Percentiles rank a stretch among this genome's conserved stretches.
Conservation (phyloP, 73 alveolate species). For the Paramecium octaurelia region DNA sequence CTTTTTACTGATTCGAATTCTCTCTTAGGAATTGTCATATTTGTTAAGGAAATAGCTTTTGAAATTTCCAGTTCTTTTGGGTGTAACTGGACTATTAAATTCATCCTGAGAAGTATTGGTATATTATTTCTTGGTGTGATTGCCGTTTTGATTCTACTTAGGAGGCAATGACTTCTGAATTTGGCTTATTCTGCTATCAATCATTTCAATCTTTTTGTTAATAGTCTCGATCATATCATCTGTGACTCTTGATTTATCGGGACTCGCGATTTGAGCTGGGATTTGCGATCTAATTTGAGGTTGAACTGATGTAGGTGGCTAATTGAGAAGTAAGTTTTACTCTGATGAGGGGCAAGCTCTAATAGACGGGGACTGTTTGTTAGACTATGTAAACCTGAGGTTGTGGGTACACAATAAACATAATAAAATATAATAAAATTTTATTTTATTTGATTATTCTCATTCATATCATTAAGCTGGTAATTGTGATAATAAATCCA, state of each 20-base stretch:
- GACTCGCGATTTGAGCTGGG: not conserved
- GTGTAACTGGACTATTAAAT: not conserved
- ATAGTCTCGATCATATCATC: not conserved
- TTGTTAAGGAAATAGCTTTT: not conserved
- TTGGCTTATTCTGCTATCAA: constrained; percentile 22
- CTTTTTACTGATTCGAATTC: not conserved
- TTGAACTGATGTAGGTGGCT: constrained; percentile 9
- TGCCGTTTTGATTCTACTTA: not conserved
- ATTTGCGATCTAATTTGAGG: not conserved
- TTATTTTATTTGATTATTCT: not conserved
- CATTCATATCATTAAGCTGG: not conserved
- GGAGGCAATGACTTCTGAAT: not conserved
- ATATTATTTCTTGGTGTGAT: not conserved
- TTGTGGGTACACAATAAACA: constrained; percentile 11
- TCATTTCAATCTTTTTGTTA: not conserved
- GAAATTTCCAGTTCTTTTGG: not conserved
- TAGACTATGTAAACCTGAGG: not conserved
- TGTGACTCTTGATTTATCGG: not conserved
- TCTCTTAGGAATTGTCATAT: not conserved
- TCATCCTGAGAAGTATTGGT: not conserved
- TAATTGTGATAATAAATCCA: constrained; percentile 1
- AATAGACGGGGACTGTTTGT: not conserved
- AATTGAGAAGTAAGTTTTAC: not conserved
- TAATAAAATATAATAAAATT: constrained; percentile 1
- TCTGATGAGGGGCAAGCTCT: not conserved